Evolutionary conservation across 2,329 filamentous ascomycete species (phyloP).

Genomic region (Amesomyces nigricolor): DNA sequence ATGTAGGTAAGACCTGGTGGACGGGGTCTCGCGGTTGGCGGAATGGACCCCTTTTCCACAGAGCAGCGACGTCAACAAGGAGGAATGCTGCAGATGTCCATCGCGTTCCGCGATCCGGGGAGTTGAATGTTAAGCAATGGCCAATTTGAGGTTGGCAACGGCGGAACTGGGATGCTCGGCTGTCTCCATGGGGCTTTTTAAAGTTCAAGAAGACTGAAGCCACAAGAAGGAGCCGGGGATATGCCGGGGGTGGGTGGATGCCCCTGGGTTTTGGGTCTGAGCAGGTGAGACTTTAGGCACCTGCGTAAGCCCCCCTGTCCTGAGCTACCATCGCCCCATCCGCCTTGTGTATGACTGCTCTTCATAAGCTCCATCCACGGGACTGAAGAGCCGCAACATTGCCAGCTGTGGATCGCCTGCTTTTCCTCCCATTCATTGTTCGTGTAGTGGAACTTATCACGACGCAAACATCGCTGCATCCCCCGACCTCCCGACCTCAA

Average conservation of each 20-base stretch:
- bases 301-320: conserved; percentile 11
- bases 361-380: too few relatives aligned
- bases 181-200: neutral
- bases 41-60: neutral
- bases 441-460: too few relatives aligned
- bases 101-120: neutral
- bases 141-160: neutral
- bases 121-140: too few relatives aligned
- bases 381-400: too few relatives aligned
- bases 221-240: conserved; percentile 1
- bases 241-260: neutral
- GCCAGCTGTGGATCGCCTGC: too few relatives aligned
- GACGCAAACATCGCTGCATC: too few relatives aligned
- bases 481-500: too few relatives aligned
- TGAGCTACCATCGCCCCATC: neutral
- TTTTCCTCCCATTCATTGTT: too few relatives aligned
- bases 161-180: neutral
- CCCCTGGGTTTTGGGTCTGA: neutral
- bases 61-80: conserved; percentile 1
- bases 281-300: conserved; percentile 13
- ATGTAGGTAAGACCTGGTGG: neutral
- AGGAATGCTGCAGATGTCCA: conserved; percentile 4
- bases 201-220: neutral
- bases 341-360: too few relatives aligned
- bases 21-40: neutral